These are phyloP conservation scores for Teratosphaeria nubilosa DNA, from an alignment of 2,329 filamentous ascomycete genomes.

Conservation along the genomic window DNA sequence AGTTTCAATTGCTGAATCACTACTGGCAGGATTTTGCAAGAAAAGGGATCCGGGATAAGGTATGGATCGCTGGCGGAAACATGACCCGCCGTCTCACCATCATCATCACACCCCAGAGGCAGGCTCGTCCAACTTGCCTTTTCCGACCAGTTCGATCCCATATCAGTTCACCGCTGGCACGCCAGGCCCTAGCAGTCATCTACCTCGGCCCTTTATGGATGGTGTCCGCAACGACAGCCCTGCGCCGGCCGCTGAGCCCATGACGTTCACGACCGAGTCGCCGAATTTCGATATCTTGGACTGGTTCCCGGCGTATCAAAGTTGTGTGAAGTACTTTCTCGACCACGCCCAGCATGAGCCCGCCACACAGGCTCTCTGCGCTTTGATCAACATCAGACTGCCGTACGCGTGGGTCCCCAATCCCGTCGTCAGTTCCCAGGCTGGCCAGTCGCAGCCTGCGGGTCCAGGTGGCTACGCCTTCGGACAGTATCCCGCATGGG, in stretches of 20 bases:
- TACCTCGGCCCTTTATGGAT: not conserved
- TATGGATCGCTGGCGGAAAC: not conserved
- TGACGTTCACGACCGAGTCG: not conserved
- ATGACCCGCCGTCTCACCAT: not conserved
- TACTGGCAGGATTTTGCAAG: too few species aligned
- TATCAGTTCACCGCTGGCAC: not conserved
- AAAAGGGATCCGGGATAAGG: not conserved
- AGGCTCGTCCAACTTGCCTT: not conserved
- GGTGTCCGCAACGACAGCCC: not conserved
- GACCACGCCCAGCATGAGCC: constrained; percentile 78
- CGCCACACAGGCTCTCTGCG: constrained; percentile 76
- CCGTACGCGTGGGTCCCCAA: constrained; percentile 63
- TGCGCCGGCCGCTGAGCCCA: not conserved
- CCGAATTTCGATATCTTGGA: constrained; percentile 69
- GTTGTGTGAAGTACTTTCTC: constrained; percentile 82
- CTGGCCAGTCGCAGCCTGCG: constrained; percentile 4
- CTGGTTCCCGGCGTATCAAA: constrained; percentile 87
- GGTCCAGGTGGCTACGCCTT: constrained; percentile 8
- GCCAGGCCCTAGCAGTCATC: not conserved
- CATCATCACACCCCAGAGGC: not conserved
- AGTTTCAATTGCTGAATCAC: not conserved
- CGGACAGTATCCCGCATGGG: constrained; percentile 26
- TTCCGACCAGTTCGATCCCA: not conserved
- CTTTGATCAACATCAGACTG: constrained; percentile 83
- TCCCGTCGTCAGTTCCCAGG: constrained; percentile 34